Evolutionary conservation across 2,329 filamentous ascomycete species (phyloP), one percentile per base, ranked within the genome.

Genomic region (Neonectria ditissima): DNA sequence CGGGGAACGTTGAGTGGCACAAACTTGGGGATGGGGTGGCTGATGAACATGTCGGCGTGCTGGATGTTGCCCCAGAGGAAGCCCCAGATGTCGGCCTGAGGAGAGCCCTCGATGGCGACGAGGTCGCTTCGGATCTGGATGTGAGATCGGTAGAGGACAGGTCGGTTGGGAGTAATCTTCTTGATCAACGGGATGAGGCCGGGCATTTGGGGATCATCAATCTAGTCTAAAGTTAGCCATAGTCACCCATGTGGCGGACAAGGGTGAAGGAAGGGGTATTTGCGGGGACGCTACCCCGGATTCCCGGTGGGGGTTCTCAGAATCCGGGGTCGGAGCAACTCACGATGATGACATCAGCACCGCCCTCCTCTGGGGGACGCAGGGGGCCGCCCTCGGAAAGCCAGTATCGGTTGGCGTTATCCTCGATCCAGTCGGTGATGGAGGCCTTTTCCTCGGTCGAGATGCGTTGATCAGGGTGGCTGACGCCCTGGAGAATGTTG

Each of bases 161-260:
- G 92, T 13, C 92, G 87, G n/a, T 90, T 77, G 1, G 92, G 91
- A 1, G 91, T 92, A 7, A 84, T 63, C 61, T 86, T 80, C 79
- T 94, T 95, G 73, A 93, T 90, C 34, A 95, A 81, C 4, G 90
- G 89, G 57, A 95, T 92, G 39, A 96, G 82, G 6, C 87, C 87
- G 3, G 92, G 92, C 92, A 95, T 95, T 77, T 96, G 92, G 2
- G 92, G 92, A 69, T 96, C 92, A 71, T 96, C 92, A 55, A 95
- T 88, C 84, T 86, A 53, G 18, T 28, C 30, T 32, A 4, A 11
- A 58, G 55, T 56, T 20, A 61, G 50, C 44, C 52, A 30, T 18
- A 4, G 24, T 44, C 5, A 3, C 32, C 54, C 11, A 9, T 32
- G 45, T n/a, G 4, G 14, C 37, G 50, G 26, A 26, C 39, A 44